Evolutionary conservation across 805 yeast species (phyloP).

Genomic region (Schwanniomyces yamadae): DNA sequence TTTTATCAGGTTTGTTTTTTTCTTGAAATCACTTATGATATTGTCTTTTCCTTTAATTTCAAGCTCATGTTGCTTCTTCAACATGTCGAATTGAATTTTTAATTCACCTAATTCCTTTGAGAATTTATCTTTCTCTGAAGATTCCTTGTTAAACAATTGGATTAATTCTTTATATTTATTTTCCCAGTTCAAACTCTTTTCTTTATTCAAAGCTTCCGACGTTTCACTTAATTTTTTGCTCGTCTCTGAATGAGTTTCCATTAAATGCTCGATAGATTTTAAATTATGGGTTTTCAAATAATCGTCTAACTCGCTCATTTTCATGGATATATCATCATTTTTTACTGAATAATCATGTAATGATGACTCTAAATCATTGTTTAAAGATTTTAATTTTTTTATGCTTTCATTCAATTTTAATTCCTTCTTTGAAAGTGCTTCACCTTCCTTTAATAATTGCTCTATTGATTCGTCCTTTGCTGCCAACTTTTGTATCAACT

Average conservation of each 20-base stretch:
- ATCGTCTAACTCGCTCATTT: conserved; percentile 40
- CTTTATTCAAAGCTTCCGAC: conserved; percentile 16
- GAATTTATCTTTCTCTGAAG: conserved; percentile 17
- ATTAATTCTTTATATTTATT: conserved; percentile 24
- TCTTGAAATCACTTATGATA: conserved; percentile 29
- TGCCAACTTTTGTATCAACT: conserved; percentile 29
- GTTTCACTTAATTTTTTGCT: conserved; percentile 12
- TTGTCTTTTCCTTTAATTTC: conserved; percentile 33
- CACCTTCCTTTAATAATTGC: conserved; percentile 73
- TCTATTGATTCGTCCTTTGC: conserved; percentile 62
- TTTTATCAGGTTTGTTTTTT: conserved; percentile 32
- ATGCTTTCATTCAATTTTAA: conserved; percentile 64
- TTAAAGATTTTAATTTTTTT: conserved; percentile 50
- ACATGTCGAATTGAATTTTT: conserved; percentile 32
- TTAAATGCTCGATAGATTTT: conserved; percentile 27
- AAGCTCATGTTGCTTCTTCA: conserved; percentile 28
- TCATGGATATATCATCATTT: conserved; percentile 28
- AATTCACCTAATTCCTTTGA: conserved; percentile 28
- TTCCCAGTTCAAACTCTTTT: conserved; percentile 22
- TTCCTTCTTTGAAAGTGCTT: conserved; percentile 68
- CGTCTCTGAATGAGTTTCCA: conserved; percentile 17
- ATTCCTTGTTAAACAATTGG: conserved; percentile 21
- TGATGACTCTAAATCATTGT: conserved; percentile 29
- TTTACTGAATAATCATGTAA: conserved; percentile 29
- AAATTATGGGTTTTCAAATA: conserved; percentile 26